Evolutionary conservation across 2,329 filamentous ascomycete genomes (phyloP).

Genomic region (Hypoxylon sp.): DNA sequence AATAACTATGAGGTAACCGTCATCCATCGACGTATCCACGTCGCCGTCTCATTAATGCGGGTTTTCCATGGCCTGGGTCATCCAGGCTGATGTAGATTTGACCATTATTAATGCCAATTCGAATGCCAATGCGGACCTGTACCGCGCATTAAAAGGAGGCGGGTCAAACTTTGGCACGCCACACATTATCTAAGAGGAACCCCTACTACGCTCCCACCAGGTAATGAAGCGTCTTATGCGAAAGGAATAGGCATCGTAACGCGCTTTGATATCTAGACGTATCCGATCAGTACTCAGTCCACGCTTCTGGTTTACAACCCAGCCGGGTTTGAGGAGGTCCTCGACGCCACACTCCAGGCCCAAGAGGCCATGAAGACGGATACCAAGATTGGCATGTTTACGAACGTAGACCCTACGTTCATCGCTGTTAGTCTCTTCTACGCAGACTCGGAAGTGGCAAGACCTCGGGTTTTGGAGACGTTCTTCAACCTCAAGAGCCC

Average conservation of each 20-base stretch:
- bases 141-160: slow-evolving; percentile 34
- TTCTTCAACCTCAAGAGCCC: slow-evolving; percentile 29
- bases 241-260: slow-evolving; percentile 27
- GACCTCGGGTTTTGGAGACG: slow-evolving; percentile 15
- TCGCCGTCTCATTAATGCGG: no score
- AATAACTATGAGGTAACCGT: slow-evolving; percentile 31
- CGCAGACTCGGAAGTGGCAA: slow-evolving; percentile 8
- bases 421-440: slow-evolving; percentile 28
- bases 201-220: no score
- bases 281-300: slow-evolving; percentile 21
- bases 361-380: slow-evolving; percentile 31
- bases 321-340: slow-evolving; percentile 21
- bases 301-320: slow-evolving; percentile 24
- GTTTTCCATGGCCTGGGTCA: slow-evolving; percentile 2
- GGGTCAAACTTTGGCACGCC: slow-evolving; percentile 34
- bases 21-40: no score
- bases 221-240: no score
- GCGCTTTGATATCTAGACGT: slow-evolving; percentile 25
- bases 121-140: slow-evolving; percentile 23
- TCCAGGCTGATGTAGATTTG: slow-evolving; percentile 33
- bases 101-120: slow-evolving; percentile 32
- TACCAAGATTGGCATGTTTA: slow-evolving; percentile 23
- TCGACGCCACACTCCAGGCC: slow-evolving; percentile 12
- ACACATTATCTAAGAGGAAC: background rate
- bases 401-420: slow-evolving; percentile 14